phyloP scores from a whole-genome alignment of 768 basidiomycete genomes.

The Pleurotus platypus region DNA sequence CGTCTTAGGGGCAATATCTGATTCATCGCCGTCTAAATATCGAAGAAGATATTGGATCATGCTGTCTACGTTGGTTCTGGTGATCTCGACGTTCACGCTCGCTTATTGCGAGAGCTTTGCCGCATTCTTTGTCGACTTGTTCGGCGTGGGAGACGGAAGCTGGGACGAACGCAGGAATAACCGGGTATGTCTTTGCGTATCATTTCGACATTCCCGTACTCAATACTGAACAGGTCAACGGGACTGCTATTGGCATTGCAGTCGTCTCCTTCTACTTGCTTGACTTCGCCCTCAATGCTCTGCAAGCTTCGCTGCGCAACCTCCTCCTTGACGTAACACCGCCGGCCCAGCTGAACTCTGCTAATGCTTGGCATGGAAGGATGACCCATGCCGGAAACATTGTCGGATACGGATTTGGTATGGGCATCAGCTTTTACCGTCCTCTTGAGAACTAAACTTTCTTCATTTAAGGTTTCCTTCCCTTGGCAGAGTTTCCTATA shows the following conservation, averaged over 20 bases:
- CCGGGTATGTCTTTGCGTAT: constrained; percentile 40
- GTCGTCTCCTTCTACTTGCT: constrained; percentile 89
- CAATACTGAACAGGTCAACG: constrained; percentile 44
- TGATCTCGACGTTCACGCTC: constrained; percentile 71
- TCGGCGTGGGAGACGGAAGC: constrained; percentile 74
- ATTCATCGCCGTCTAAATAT: constrained; percentile 87
- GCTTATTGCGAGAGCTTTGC: constrained; percentile 82
- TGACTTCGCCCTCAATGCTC: constrained; percentile 96
- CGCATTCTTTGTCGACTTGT: constrained; percentile 68
- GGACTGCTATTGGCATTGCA: constrained; percentile 79
- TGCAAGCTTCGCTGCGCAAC: constrained; percentile 90
- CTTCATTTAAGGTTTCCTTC: constrained; percentile 65
- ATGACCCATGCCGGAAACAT: constrained; percentile 99
- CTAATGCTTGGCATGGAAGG: constrained; percentile 96
- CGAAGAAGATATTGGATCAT: constrained; percentile 91
- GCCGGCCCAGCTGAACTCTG: constrained; percentile 83
- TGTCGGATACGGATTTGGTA: constrained; percentile 88
- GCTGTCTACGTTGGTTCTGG: constrained; percentile 80
- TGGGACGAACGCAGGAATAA: constrained; percentile 78
- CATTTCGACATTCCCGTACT: neutral
- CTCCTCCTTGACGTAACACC: constrained; percentile 92
- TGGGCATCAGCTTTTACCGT: constrained; percentile 13
- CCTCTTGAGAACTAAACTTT: neutral
- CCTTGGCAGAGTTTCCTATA: constrained; percentile 77
- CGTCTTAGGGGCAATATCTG: constrained; percentile 83